These are phyloP conservation scores for Syncephalastrum sp. DNA, from an alignment of 371 early-diverging fungal genomes.

Conservation along the genomic window DNA sequence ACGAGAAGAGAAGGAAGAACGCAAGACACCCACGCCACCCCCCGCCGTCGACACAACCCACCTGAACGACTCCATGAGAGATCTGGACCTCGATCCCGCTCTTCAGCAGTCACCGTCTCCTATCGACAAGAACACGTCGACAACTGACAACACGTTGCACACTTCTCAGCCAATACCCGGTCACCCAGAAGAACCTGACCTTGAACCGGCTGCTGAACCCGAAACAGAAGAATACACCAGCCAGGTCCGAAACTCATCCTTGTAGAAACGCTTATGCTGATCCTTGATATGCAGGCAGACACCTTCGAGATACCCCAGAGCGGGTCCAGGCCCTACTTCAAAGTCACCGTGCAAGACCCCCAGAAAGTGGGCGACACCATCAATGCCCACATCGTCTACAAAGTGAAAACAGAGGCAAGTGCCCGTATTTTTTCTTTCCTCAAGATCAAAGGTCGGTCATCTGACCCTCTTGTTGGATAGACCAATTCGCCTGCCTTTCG, in stretches of 20 bases:
- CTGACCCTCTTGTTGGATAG: slow-evolving; percentile 31
- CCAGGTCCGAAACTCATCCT: not conserved
- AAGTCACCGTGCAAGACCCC: slow-evolving; percentile 84
- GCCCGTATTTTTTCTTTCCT: too few relatives aligned
- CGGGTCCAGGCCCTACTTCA: slow-evolving; percentile 66
- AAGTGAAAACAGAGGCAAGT: slow-evolving; percentile 79
- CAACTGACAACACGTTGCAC: not conserved
- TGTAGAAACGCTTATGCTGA: not conserved
- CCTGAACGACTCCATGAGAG: slow-evolving; percentile 1
- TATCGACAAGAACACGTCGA: not conserved
- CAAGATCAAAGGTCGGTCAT: not conserved
- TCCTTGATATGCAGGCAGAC: slow-evolving; percentile 22
- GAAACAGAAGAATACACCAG: slow-evolving; percentile 3
- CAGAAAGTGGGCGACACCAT: slow-evolving; percentile 88
- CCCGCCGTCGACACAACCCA: slow-evolving; percentile 4
- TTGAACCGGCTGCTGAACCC: too few relatives aligned
- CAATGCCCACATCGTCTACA: slow-evolving; percentile 85
- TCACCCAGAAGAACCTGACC: too few relatives aligned
- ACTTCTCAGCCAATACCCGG: not conserved
- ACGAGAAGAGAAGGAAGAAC: slow-evolving; percentile 1
- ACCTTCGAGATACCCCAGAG: slow-evolving; percentile 49
- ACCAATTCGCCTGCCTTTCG: slow-evolving; percentile 78
- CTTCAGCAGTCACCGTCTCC: slow-evolving; percentile 1
- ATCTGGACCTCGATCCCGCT: not conserved
- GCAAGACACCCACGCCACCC: not conserved